Evolutionary conservation across 2,329 filamentous ascomycete genomes (phyloP).

Genomic region (Colletotrichum tofieldiae): DNA sequence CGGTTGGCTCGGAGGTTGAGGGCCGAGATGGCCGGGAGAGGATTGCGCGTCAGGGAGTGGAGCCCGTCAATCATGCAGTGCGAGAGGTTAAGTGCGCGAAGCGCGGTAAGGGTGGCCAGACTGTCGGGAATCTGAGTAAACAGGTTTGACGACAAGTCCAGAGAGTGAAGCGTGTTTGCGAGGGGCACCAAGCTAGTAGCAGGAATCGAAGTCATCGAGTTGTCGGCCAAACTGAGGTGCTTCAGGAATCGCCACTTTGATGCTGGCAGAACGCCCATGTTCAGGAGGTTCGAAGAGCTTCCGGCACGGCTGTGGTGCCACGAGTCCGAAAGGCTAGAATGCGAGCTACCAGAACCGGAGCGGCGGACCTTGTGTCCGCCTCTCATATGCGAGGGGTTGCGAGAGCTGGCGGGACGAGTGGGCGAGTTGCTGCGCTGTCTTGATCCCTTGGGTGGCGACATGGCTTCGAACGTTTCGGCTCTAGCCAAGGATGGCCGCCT

Average conservation of each 20-base stretch:
- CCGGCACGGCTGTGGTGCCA: constrained; percentile 73
- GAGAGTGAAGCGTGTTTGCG: constrained; percentile 88
- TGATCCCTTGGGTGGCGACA: constrained; percentile 60
- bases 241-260: constrained; percentile 96
- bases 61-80: constrained; percentile 98
- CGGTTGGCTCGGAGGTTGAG: constrained; percentile 93
- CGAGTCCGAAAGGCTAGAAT: constrained; percentile 81
- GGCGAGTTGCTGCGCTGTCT: constrained; percentile 87
- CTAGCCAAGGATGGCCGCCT: constrained; percentile 62
- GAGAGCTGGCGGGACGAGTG: constrained; percentile 80
- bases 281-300: constrained; percentile 84
- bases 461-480: constrained; percentile 64
- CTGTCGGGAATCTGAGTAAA: constrained; percentile 97
- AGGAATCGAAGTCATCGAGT: constrained; percentile 86
- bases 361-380: constrained; percentile 83
- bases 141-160: constrained; percentile 93
- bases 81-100: constrained; percentile 94
- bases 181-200: constrained; percentile 84
- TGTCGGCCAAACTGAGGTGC: constrained; percentile 93
- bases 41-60: constrained; percentile 87
- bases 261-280: constrained; percentile 80
- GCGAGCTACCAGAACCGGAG: constrained; percentile 93
- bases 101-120: constrained; percentile 84
- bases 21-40: constrained; percentile 92
- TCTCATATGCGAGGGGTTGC: constrained; percentile 79